Evolutionary conservation across 306 rosid genomes (phyloP), one percentile per base, ranked within the genome.

Genomic region (Biancaea sappan): DNA sequence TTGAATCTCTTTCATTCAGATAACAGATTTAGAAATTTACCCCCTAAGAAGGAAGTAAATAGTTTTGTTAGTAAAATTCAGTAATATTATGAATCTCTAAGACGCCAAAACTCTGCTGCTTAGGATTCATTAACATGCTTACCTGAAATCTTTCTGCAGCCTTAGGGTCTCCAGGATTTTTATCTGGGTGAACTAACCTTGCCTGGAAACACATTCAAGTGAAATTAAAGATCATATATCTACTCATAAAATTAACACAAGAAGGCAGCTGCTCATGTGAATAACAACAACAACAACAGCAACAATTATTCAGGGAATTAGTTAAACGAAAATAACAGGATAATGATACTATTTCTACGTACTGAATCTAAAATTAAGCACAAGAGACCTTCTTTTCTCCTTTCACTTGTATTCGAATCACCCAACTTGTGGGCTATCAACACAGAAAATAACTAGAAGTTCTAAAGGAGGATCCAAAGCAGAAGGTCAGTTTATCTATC

Each of bases 141-240:
- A 94, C 99, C 88, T 90, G 96, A 77, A 94, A 94, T 67, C 92
- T 94, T 76, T 76, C 87, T 8, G 96, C 97, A 59, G 99, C 97
- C 77, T 64, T 87, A 0, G 97, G 97, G 79, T 94, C 96, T 71
- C 98, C 99, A 51, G 65, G 93, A 75, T 94, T 94, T 87, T 94
- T 94, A 80, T 94, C 99, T 2, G 99, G 99, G 85, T 94, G 99
- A 82, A 92, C 99, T 67, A 47, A 4, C 86, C 95, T 94, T 57
- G 99, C 99, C 97, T 94, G 69, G 28, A 73, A 67, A 47, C 44
- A 6, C 25, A 44, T 26, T 34, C 37, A 67, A 10, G 32, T 37
- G 37, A 43, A 41, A 5, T 29, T 24, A 26, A 35, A 50, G 37
- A 8, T 53, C 31, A 28, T 19, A 75, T 50, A 19, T 28, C 4